Percentiles rank a stretch among this genome's conserved stretches.
Evolutionary conservation across 73 alveolate genomes (phyloP).

Genomic region (Symbiodinium pilosum): DNA sequence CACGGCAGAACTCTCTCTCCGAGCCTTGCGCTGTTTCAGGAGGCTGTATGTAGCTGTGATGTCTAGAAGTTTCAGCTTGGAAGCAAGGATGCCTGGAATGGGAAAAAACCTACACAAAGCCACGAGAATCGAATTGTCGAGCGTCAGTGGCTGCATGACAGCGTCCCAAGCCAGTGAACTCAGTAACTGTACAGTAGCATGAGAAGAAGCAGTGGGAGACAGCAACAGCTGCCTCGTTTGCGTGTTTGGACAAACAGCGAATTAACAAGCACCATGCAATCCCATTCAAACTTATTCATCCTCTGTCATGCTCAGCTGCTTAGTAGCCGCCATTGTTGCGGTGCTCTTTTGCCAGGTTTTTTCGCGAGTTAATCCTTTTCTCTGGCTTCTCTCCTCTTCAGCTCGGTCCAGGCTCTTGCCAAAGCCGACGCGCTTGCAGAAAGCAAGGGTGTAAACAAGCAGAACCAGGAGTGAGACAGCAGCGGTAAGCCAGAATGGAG

Average conservation of each 20-base stretch:
- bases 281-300: neutral
- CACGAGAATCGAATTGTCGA: neutral
- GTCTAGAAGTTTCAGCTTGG: too few species aligned
- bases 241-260: too few species aligned
- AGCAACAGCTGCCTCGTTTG: too few species aligned
- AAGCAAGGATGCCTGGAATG: neutral
- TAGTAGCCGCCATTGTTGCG: neutral
- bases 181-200: too few species aligned
- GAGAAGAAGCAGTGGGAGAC: too few species aligned
- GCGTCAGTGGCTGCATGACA: neutral
- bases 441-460: neutral
- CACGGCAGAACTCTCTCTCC: too few species aligned
- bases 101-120: slow-evolving; percentile 1
- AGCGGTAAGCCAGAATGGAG: neutral
- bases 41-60: too few species aligned
- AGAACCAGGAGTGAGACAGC: neutral
- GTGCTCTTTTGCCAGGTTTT: slow-evolving; percentile 22
- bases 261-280: neutral
- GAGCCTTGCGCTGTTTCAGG: too few species aligned
- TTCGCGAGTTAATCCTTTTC: neutral
- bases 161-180: neutral
- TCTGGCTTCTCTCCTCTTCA: neutral
- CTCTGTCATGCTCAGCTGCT: neutral
- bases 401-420: neutral
- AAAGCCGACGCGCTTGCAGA: slow-evolving; percentile 29